Evolutionary conservation across 2,329 filamentous ascomycete genomes (phyloP).

Genomic region (Claviceps sp.): DNA sequence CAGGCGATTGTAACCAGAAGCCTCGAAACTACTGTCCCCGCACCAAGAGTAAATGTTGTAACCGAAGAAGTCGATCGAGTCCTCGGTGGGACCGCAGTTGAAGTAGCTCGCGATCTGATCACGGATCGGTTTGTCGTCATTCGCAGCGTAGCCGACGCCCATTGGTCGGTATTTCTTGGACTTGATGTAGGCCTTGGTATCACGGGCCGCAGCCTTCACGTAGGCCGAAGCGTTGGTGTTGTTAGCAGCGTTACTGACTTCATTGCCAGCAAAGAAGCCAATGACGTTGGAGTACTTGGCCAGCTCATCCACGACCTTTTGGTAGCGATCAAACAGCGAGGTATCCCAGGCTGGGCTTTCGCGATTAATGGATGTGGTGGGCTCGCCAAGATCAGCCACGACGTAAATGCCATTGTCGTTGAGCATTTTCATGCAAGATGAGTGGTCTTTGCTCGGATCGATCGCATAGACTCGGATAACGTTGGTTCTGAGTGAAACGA

Average conservation of each 20-base stretch:
- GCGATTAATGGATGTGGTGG: conserved; percentile 72
- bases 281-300: conserved; percentile 79
- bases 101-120: conserved; percentile 80
- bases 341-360: conserved; percentile 67
- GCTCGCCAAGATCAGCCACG: conserved; percentile 79
- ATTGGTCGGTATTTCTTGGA: conserved; percentile 61
- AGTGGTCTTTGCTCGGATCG: conserved; percentile 66
- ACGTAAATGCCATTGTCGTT: conserved; percentile 87
- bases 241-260: conserved; percentile 79
- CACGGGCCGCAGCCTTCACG: conserved; percentile 94
- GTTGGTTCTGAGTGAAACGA: conserved; percentile 73
- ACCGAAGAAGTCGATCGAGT: conserved; percentile 89
- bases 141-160: conserved; percentile 91
- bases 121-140: conserved; percentile 79
- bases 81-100: conserved; percentile 60
- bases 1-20: conserved; percentile 70
- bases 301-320: conserved; percentile 67
- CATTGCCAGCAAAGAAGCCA: conserved; percentile 97
- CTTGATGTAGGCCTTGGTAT: conserved; percentile 91
- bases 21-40: conserved; percentile 61
- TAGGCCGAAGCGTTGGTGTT: conserved; percentile 87
- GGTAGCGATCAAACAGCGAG: conserved; percentile 69
- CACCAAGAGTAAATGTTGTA: conserved; percentile 99
- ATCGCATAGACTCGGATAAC: conserved; percentile 92
- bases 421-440: conserved; percentile 72